Conservation (phyloP, 495 filamentous ascomycete species). For the Evansstolkia leycettana region DNA sequence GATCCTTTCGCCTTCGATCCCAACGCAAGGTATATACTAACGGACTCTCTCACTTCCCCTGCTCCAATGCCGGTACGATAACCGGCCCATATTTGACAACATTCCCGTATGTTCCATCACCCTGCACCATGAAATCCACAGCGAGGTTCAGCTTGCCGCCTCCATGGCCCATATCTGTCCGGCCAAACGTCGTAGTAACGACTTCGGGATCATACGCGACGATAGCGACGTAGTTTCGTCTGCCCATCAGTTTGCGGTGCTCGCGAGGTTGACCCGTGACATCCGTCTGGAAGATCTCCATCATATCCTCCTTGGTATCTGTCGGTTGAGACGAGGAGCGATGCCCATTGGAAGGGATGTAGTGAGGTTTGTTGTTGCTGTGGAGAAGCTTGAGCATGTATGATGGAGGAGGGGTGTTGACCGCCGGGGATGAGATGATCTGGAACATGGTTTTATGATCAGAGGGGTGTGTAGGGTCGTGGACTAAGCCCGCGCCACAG, state of each 20-base stretch:
- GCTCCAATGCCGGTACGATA: slow-evolving; percentile 85
- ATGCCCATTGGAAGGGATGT: slow-evolving; percentile 84
- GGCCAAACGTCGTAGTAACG: slow-evolving; percentile 42
- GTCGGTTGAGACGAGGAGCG: slow-evolving; percentile 40
- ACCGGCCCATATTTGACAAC: slow-evolving; percentile 97
- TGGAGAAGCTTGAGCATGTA: slow-evolving; percentile 90
- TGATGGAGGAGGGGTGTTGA: slow-evolving; percentile 70
- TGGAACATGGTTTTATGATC: slow-evolving; percentile 99
- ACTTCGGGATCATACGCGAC: slow-evolving; percentile 86
- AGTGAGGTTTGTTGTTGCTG: slow-evolving; percentile 71
- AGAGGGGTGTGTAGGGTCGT: slow-evolving; percentile 78
- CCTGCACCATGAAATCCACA: slow-evolving; percentile 95
- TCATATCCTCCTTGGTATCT: slow-evolving; percentile 99
- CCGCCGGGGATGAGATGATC: slow-evolving; percentile 81
- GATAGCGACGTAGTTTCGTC: slow-evolving; percentile 89
- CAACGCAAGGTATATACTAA: too few species aligned
- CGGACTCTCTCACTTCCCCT: slow-evolving; percentile 42
- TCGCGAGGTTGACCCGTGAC: slow-evolving; percentile 70
- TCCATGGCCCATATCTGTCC: slow-evolving; percentile 23
- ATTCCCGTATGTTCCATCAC: slow-evolving; percentile 60
- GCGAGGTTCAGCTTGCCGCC: slow-evolving; percentile 74
- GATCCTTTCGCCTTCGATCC: too few species aligned
- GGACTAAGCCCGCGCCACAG: slow-evolving; percentile 85
- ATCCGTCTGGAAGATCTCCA: slow-evolving; percentile 94
- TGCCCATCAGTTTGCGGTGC: slow-evolving; percentile 77